Evolutionary conservation across 2,329 filamentous ascomycete genomes (phyloP).

Genomic region (Tolypocladium capitatum): DNA sequence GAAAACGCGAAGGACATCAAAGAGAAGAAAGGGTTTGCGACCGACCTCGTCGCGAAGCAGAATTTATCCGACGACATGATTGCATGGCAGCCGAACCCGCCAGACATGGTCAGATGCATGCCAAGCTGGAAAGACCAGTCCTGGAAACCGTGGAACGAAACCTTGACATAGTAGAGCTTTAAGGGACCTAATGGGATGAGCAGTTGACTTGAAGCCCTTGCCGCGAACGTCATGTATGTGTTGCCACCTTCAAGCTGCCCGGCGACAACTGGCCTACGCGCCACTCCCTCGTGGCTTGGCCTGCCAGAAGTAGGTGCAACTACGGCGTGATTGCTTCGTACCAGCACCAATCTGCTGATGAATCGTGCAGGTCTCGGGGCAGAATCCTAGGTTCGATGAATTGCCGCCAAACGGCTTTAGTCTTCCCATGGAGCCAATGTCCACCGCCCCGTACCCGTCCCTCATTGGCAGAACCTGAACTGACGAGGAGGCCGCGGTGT

Average conservation of each 20-base stretch:
- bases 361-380: background rate
- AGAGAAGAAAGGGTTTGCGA: conserved; percentile 33
- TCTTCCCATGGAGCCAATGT: too few species aligned
- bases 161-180: background rate
- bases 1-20: conserved; percentile 32
- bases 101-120: conserved; percentile 34
- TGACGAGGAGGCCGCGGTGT: too few species aligned
- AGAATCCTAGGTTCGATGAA: background rate
- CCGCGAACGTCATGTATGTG: too few species aligned
- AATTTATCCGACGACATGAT: conserved; percentile 16
- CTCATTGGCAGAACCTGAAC: background rate
- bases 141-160: conserved; percentile 24
- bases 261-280: background rate
- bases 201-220: background rate
- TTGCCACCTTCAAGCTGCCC: background rate
- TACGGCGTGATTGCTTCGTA: background rate
- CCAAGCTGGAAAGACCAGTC: conserved; percentile 25
- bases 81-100: conserved; percentile 29
- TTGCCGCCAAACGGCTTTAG: too few species aligned
- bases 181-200: too few species aligned
- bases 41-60: conserved; percentile 13
- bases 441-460: too few species aligned
- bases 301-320: background rate
- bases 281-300: background rate
- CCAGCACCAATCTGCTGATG: background rate